Evolutionary conservation across 2,329 filamentous ascomycete species (phyloP).

Genomic region (Aspergillus ustus): DNA sequence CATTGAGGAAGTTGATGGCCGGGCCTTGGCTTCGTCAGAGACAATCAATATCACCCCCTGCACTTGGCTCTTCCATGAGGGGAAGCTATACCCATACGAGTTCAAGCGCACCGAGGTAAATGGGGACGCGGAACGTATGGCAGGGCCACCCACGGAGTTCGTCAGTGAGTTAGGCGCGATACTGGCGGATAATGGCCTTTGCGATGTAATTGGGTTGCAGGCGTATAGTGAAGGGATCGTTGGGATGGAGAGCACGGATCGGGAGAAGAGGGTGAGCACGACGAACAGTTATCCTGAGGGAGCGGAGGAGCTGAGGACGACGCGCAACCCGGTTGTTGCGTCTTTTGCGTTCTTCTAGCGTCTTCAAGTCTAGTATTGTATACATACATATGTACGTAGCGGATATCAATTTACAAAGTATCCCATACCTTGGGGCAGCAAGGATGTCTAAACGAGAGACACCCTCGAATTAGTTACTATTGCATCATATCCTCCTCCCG

Average conservation of each 20-base stretch:
- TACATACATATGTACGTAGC: no score
- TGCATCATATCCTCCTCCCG: background rate
- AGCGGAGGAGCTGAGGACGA: background rate
- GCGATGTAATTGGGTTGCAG: slow-evolving; percentile 2
- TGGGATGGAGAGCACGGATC: background rate
- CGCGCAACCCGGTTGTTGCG: background rate
- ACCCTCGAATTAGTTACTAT: background rate
- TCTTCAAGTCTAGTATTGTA: no score
- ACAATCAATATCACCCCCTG: background rate
- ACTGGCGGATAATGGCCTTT: background rate
- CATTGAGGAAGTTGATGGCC: background rate
- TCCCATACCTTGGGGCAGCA: no score
- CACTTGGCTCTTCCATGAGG: background rate
- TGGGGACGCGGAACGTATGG: background rate
- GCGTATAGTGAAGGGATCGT: slow-evolving; percentile 2
- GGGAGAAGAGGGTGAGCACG: background rate
- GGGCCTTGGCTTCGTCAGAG: background rate
- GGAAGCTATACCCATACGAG: background rate
- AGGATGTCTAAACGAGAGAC: no score
- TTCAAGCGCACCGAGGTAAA: no score
- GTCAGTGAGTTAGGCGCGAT: background rate
- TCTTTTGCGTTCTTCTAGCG: slow-evolving; percentile 8
- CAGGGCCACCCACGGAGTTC: background rate
- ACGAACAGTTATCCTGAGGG: background rate
- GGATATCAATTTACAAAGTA: no score